Evolutionary conservation across 2,329 filamentous ascomycete genomes (phyloP), one percentile per base, ranked within the genome.

Genomic region (Microdochium nivale): DNA sequence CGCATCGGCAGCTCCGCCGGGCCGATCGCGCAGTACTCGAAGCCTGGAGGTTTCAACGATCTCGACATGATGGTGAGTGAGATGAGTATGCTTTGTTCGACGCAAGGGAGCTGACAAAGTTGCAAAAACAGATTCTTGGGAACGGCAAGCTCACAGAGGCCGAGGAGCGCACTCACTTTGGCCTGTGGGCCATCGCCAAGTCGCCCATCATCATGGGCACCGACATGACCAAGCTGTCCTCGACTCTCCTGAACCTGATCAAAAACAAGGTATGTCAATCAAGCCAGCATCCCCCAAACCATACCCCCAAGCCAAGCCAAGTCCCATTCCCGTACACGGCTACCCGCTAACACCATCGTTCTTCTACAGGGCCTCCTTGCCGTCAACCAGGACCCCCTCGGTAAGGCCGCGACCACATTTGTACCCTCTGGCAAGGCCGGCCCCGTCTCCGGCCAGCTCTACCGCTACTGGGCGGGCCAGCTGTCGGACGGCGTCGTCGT

Each of bases 1-100:
- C 58, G 59, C 2, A 77, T 79, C 50, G 57, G 76, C 25, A 79
- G 78, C 59, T 66, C 74, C 30, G 75, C 74, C n/a, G 68, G 67
- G 25, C 76, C 78, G 58, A 59, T 68, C 49, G 61, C 71, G 53
- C 67, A 76, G 51, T 62, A 65, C 3, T 69, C 67, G 25, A 62
- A 71, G 30, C 79, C 79, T 55, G 77, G 73, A 64, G 72, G 74
- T 11, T 72, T 74, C 55, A 73, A 72, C 3, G 77, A 81, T 54
- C 66, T 69, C 11, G 75, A 79, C 50, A 77, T 78, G 69, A 67
- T 72, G 8, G 74, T 78, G 57, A 66, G 40, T 44, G 9, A 40
- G n/a, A n/a, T n/a, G n/a, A n/a, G n/a, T n/a, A n/a, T n/a, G n/a
- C n/a, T n/a, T n/a, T n/a, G n/a, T n/a, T n/a, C n/a, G n/a, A n/a